phyloP scores from a whole-genome alignment of 2,329 filamentous ascomycete genomes.

The Chrysoporthe cubensis region DNA sequence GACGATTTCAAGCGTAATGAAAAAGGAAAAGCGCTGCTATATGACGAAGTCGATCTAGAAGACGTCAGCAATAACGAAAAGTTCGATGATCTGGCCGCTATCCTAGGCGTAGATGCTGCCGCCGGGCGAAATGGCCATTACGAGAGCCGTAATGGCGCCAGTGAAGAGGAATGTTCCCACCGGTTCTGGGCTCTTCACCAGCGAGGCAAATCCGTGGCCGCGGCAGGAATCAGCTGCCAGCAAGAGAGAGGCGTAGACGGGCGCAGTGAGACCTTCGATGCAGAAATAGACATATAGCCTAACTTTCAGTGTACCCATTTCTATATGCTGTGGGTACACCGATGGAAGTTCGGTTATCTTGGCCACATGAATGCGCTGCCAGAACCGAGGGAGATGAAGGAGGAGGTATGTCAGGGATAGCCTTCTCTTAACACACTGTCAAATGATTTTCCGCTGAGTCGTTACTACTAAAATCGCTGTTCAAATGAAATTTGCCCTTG shows the following conservation, averaged over 20 bases:
- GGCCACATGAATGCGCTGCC: no score
- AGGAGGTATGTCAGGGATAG: no score
- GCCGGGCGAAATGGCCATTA: conserved; percentile 56
- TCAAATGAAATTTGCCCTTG: no score
- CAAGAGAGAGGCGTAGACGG: conserved; percentile 38
- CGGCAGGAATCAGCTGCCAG: conserved; percentile 31
- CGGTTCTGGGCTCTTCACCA: conserved; percentile 42
- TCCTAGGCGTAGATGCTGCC: conserved; percentile 54
- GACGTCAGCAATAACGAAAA: conserved; percentile 49
- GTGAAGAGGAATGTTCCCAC: conserved; percentile 48
- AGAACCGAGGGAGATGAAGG: no score
- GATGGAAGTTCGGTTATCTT: no score
- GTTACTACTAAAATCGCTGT: no score
- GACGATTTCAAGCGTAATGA: conserved; percentile 42
- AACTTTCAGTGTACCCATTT: no score
- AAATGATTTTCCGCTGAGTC: no score
- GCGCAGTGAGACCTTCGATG: conserved; percentile 43
- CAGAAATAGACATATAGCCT: conserved; percentile 30
- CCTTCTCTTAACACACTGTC: no score
- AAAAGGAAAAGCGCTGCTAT: conserved; percentile 48
- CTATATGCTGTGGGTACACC: no score
- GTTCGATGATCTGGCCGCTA: conserved; percentile 46
- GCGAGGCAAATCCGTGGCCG: conserved; percentile 7
- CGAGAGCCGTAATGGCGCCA: conserved; percentile 44
- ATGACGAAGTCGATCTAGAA: conserved; percentile 47